These are phyloP conservation scores for Cladophialophora bantiana DNA, from an alignment of 2,329 filamentous ascomycete species.

Conservation along the genomic window DNA sequence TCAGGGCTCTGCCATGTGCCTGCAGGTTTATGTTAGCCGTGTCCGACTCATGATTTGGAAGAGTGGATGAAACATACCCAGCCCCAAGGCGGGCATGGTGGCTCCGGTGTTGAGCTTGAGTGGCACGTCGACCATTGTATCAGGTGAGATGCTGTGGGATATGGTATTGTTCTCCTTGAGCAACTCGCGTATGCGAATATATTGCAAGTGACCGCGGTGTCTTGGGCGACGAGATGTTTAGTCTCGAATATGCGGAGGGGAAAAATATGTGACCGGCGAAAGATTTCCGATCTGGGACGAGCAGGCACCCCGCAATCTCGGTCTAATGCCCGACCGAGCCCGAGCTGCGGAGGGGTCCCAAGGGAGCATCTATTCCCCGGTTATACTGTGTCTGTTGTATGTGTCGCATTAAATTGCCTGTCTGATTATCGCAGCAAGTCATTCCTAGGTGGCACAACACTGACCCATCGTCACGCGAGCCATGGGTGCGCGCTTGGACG, in stretches of 20 bases:
- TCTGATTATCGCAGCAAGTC: neutral
- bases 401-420: neutral
- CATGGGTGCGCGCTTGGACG: neutral
- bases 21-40: constrained; percentile 1
- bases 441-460: neutral
- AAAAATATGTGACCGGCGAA: neutral
- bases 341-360: neutral
- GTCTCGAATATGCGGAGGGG: neutral
- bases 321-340: constrained; percentile 14
- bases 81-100: constrained; percentile 57
- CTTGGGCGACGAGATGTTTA: neutral
- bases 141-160: constrained; percentile 3
- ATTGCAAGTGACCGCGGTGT: neutral
- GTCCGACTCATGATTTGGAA: neutral
- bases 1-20: constrained; percentile 62
- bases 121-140: constrained; percentile 37
- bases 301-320: constrained; percentile 4
- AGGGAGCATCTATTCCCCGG: neutral
- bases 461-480: neutral
- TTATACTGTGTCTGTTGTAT: neutral
- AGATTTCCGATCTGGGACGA: neutral
- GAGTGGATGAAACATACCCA: constrained; percentile 43
- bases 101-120: constrained; percentile 59
- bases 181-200: constrained; percentile 7
- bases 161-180: constrained; percentile 5